phyloP scores from a whole-genome alignment of 352 stramenopile species.

The Pythium folliculosum region DNA sequence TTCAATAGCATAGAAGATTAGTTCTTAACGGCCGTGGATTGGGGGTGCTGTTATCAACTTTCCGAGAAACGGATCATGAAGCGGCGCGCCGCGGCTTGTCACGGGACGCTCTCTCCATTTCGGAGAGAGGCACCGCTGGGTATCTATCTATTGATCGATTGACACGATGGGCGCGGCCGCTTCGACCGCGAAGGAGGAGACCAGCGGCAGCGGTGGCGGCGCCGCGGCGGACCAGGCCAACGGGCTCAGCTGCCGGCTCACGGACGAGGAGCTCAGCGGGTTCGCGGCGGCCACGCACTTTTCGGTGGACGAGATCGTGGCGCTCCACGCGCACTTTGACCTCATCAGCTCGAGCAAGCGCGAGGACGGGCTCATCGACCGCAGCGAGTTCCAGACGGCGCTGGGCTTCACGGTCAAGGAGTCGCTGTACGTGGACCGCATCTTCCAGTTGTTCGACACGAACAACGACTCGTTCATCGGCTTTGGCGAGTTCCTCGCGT shows the following conservation, averaged over 20 bases:
- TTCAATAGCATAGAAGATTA: too few relatives aligned
- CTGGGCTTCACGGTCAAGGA: constrained; percentile 79
- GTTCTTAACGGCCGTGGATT: neutral
- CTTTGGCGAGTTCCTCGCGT: constrained; percentile 80
- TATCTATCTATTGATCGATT: too few relatives aligned
- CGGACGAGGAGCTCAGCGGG: constrained; percentile 44
- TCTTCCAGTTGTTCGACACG: constrained; percentile 79
- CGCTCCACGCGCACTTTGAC: constrained; percentile 64
- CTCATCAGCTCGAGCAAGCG: constrained; percentile 64
- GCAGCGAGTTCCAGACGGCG: constrained; percentile 77
- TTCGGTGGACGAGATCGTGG: constrained; percentile 56
- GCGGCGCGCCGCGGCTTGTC: neutral
- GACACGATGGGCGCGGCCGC: constrained; percentile 55
- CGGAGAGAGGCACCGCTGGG: too few relatives aligned
- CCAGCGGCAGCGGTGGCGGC: constrained; percentile 23
- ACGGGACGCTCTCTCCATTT: too few relatives aligned
- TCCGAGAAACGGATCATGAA: constrained; percentile 22
- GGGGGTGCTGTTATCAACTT: too few relatives aligned
- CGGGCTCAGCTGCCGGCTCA: constrained; percentile 55
- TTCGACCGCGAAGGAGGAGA: constrained; percentile 59
- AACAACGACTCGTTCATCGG: constrained; percentile 83
- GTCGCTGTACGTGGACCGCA: constrained; percentile 81
- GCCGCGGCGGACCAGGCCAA: neutral
- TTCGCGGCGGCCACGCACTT: constrained; percentile 56
- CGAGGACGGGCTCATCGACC: constrained; percentile 75